Percentiles rank a stretch among this genome's conserved stretches.
phyloP scores from a whole-genome alignment of 192 early-diverging fungal species.

The Coemansia sp. region DNA sequence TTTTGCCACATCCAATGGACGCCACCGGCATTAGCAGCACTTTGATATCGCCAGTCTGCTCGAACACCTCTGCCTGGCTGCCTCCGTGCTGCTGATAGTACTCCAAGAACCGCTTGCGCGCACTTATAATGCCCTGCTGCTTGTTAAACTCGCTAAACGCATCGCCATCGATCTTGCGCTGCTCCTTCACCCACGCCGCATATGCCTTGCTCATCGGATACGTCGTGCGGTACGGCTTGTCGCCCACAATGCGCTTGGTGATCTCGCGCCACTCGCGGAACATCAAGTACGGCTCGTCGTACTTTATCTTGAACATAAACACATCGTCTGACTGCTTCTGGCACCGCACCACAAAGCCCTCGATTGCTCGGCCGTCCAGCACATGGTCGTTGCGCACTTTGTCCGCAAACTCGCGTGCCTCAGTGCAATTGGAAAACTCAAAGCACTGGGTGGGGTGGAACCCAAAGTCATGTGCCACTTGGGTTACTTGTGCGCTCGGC shows the following conservation, averaged over 20 bases:
- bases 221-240: conserved; percentile 46
- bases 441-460: conserved; percentile 61
- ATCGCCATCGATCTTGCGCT: conserved; percentile 60
- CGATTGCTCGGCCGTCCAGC: conserved; percentile 73
- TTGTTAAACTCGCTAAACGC: conserved; percentile 67
- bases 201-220: conserved; percentile 71
- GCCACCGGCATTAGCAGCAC: conserved; percentile 70
- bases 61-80: conserved; percentile 16
- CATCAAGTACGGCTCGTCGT: conserved; percentile 90
- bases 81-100: conserved; percentile 52
- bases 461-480: conserved; percentile 73
- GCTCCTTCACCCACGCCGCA: conserved; percentile 67
- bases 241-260: conserved; percentile 64
- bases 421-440: conserved; percentile 57
- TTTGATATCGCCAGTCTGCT: conserved; percentile 13
- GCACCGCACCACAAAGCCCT: conserved; percentile 93
- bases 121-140: conserved; percentile 77
- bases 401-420: conserved; percentile 70
- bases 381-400: conserved; percentile 63
- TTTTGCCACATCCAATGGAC: conserved; percentile 78
- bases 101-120: conserved; percentile 78
- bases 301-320: conserved; percentile 90
- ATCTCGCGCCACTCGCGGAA: conserved; percentile 96
- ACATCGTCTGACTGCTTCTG: conserved; percentile 29
- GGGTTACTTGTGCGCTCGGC: conserved; percentile 60